phyloP scores from a whole-genome alignment of 2,329 filamentous ascomycete species.

The Exutisphaerella laricina region DNA sequence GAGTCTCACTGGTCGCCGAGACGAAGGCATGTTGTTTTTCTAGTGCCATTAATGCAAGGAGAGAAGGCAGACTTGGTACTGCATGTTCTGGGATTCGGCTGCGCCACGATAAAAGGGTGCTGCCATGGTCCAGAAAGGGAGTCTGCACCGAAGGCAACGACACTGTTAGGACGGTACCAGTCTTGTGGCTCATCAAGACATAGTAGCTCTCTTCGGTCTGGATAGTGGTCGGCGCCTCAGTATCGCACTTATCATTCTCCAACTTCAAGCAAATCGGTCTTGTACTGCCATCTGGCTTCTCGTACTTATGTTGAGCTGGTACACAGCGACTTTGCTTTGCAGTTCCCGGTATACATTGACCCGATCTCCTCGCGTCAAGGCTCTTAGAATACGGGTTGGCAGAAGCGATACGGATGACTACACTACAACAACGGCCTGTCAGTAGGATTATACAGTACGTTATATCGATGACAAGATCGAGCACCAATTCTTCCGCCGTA shows the following conservation, averaged over 20 bases:
- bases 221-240: conserved; percentile 56
- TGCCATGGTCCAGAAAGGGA: conserved; percentile 57
- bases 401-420: neutral
- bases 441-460: neutral
- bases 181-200: conserved; percentile 59
- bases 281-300: conserved; percentile 40
- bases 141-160: conserved; percentile 56
- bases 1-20: conserved; percentile 62
- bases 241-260: conserved; percentile 53
- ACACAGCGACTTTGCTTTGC: neutral
- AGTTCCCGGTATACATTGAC: neutral
- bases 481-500: too few relatives aligned
- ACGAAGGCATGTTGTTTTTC: conserved; percentile 47
- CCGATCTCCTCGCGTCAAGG: conserved; percentile 5
- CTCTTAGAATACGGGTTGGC: neutral
- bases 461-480: too few relatives aligned
- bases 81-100: conserved; percentile 53
- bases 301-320: neutral
- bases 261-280: conserved; percentile 58
- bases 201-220: conserved; percentile 57
- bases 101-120: conserved; percentile 55
- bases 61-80: conserved; percentile 57
- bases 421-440: neutral
- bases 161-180: conserved; percentile 58
- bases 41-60: conserved; percentile 40